A percentile compares a stretch with the other conserved stretches of the same genome.
phyloP scores from a whole-genome alignment of 2,329 filamentous ascomycete genomes.

The Talaromyces sp. region DNA sequence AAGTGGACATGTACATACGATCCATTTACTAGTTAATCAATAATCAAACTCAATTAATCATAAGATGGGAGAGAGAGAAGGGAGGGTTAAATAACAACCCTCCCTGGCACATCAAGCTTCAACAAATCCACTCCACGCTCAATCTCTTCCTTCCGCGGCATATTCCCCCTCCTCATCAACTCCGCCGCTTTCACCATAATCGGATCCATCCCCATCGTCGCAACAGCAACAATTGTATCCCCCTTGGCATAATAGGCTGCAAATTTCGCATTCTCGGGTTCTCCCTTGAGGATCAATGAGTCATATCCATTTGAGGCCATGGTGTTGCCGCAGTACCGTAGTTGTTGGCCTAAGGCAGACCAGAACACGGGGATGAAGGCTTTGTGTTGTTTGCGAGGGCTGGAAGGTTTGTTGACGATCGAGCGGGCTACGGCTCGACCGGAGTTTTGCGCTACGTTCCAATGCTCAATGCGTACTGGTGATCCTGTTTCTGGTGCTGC shows the following conservation, averaged over 20 bases:
- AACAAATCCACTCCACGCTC: constrained; percentile 47
- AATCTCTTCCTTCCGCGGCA: constrained; percentile 77
- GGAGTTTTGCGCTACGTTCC: constrained; percentile 94
- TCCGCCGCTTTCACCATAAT: constrained; percentile 76
- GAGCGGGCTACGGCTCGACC: constrained; percentile 73
- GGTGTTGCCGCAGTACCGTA: constrained; percentile 91
- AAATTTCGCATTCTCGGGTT: constrained; percentile 73
- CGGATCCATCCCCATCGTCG: constrained; percentile 85
- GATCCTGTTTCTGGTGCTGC: constrained; percentile 56
- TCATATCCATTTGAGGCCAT: constrained; percentile 65
- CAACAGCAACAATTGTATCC: constrained; percentile 82
- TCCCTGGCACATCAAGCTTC: constrained; percentile 25
- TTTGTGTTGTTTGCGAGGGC: constrained; percentile 44
- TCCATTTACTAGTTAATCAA: background rate
- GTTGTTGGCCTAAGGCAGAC: constrained; percentile 83
- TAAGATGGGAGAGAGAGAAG: too few species aligned
- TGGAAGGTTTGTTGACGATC: constrained; percentile 55
- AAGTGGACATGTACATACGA: background rate
- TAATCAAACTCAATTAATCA: background rate
- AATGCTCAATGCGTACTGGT: constrained; percentile 85
- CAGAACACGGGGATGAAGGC: constrained; percentile 93
- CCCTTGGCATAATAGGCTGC: constrained; percentile 84
- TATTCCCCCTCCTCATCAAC: constrained; percentile 75
- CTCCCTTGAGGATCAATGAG: constrained; percentile 73
- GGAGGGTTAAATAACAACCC: constrained; percentile 22